Base-by-base conservation (phyloP, 179 eudicot genomes). In the Amaranthus tricolor region DNA sequence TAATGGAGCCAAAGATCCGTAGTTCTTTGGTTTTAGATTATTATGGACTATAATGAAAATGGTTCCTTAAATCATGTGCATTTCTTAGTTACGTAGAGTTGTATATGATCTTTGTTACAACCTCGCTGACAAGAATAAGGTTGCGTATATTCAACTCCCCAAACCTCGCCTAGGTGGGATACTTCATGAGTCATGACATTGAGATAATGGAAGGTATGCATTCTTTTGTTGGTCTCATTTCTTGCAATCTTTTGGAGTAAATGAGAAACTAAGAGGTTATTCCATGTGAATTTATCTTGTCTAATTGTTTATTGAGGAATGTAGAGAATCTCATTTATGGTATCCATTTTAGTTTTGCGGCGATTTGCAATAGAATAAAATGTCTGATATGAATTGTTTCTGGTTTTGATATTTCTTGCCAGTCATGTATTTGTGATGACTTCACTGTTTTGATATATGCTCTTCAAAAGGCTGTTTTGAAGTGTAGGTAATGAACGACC, bases 381-480 rank as follows among this genome's bases (percentile, higher is more conserved):
- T 45, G 72, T 53, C 66, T 12, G 57, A 67, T 57, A 15, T 54
- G 44, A 66, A 20, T 52, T 74, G 45, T 60, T 52, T 19, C 45
- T 67, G 45, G 31, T 75, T 19, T 47, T 70, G 54, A 17, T 78
- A 57, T 73, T 8, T 45, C 5, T 16, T 66, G 9, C 14, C 21
- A 55, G 31, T 47, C 62, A 11, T 47, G 9, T 20, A 16, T 9
- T 20, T 40, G 6, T 55, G 20, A 15, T 15, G 13, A 6, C 44
- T 69, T 19, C 20, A 9, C 47, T 19, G 21, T 15, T 44, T 12
- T 3, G 40, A 9, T 47, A 31, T 31, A 31, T 31, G 40, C 40
- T 31, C 40, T 31, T 31, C 40, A 31, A 31, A 31, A 31, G 40
- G 40, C 50, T 16, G 24, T 15, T 58, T 48, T 44, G 6, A 10